Evolutionary conservation across 1,284 basidiomycete species (phyloP).

Genomic region (Cryptococcus sp.): DNA sequence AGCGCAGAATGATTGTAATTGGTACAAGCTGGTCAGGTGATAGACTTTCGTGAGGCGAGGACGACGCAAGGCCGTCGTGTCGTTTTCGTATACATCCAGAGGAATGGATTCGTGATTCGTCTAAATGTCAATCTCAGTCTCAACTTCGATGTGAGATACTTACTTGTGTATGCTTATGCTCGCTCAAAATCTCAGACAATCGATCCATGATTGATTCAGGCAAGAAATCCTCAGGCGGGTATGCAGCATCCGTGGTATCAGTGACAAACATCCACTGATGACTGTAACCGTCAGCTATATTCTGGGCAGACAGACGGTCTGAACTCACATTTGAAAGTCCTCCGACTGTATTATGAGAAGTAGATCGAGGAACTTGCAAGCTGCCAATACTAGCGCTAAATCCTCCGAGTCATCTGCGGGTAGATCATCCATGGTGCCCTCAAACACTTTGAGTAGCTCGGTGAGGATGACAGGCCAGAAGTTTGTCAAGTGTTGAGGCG

Average conservation of each 20-base stretch:
- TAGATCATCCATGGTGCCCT: conserved; percentile 50
- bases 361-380: conserved; percentile 90
- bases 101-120: neutral
- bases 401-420: conserved; percentile 72
- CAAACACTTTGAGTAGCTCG: conserved; percentile 68
- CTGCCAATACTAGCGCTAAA: conserved; percentile 74
- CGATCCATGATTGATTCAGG: conserved; percentile 88
- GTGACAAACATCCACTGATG: conserved; percentile 99
- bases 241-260: conserved; percentile 92
- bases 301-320: neutral
- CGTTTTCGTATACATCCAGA: neutral
- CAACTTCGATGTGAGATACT: conserved; percentile 6
- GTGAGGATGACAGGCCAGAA: conserved; percentile 97
- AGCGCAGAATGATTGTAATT: conserved; percentile 81
- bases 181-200: conserved; percentile 73
- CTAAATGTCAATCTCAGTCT: neutral
- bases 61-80: conserved; percentile 53
- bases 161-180: conserved; percentile 51
- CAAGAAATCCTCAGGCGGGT: conserved; percentile 74
- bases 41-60: conserved; percentile 66
- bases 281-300: conserved; percentile 49
- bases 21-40: conserved; percentile 72
- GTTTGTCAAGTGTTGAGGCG: conserved; percentile 83
- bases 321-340: conserved; percentile 89
- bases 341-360: conserved; percentile 87